These are phyloP conservation scores for Trichoderma sp. DNA, from an alignment of 2,329 filamentous ascomycete species.

Conservation along the genomic window DNA sequence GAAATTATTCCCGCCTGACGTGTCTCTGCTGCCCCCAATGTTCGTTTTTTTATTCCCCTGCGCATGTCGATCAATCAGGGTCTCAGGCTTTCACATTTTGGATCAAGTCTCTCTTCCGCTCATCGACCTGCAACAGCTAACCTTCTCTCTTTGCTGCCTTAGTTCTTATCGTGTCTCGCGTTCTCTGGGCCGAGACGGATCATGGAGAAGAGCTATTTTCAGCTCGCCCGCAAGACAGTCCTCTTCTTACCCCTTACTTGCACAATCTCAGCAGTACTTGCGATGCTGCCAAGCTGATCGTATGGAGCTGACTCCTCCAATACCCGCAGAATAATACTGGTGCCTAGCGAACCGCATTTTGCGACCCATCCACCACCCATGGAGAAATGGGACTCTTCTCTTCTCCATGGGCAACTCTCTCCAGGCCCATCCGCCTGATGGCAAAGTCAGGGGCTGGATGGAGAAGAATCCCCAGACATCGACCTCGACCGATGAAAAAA, in stretches of 20 bases:
- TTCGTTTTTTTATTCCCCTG: not conserved
- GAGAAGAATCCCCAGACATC: conserved; percentile 49
- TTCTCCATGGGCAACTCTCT: not conserved
- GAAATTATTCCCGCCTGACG: not conserved
- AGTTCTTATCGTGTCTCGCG: not conserved
- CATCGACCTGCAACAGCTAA: not conserved
- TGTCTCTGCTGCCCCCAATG: not conserved
- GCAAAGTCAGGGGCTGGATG: conserved; percentile 37
- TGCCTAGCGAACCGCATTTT: not conserved
- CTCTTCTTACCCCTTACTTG: conserved; percentile 10
- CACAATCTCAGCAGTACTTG: not conserved
- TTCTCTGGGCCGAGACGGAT: not conserved
- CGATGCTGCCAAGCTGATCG: not conserved
- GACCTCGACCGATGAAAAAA: too few relatives aligned
- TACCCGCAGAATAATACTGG: not conserved
- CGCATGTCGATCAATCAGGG: conserved; percentile 20
- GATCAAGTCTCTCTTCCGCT: not conserved
- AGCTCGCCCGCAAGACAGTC: not conserved
- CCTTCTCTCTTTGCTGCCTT: not conserved
- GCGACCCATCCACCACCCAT: too few relatives aligned
- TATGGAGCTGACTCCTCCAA: not conserved
- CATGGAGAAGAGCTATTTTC: not conserved
- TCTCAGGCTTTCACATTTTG: not conserved
- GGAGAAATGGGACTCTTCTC: too few relatives aligned
- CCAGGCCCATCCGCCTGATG: not conserved